Conservation (phyloP, 345 rosid species). For the Eucalyptus pauciflora region DNA sequence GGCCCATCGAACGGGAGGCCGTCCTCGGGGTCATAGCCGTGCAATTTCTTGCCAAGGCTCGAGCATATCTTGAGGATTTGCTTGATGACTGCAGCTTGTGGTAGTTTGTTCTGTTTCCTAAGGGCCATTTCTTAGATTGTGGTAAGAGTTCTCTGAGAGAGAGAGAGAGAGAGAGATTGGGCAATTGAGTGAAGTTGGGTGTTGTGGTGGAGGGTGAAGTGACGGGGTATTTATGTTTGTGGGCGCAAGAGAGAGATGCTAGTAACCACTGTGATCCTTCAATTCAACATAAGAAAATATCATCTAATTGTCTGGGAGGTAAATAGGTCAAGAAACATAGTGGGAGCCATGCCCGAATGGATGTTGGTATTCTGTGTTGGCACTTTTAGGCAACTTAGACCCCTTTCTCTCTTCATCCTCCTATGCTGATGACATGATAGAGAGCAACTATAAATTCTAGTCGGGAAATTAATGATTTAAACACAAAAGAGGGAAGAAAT, state of each 20-base stretch:
- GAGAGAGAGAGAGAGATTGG: neutral
- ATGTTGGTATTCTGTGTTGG: neutral
- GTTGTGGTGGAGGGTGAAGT: neutral
- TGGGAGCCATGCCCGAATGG: neutral
- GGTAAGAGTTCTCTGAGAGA: neutral
- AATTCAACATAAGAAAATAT: neutral
- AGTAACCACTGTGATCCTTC: neutral
- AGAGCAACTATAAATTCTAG: neutral
- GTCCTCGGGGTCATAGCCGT: slow-evolving; percentile 17
- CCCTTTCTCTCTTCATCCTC: neutral
- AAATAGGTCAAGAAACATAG: neutral
- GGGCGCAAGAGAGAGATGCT: neutral
- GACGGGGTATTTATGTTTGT: neutral
- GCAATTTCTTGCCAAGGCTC: slow-evolving; percentile 54
- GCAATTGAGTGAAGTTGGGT: neutral
- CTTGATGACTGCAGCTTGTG: slow-evolving; percentile 58
- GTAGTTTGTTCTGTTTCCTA: slow-evolving; percentile 42
- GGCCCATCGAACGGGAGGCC: slow-evolving; percentile 39
- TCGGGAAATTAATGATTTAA: neutral
- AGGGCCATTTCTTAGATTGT: slow-evolving; percentile 31
- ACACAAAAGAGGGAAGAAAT: neutral
- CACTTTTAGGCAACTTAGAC: neutral
- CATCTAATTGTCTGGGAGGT: neutral
- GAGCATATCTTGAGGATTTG: slow-evolving; percentile 76
- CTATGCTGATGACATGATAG: neutral